These are phyloP conservation scores for Chrysoporthe puriensis DNA, from an alignment of 2,329 filamentous ascomycete species.

Conservation along the genomic window DNA sequence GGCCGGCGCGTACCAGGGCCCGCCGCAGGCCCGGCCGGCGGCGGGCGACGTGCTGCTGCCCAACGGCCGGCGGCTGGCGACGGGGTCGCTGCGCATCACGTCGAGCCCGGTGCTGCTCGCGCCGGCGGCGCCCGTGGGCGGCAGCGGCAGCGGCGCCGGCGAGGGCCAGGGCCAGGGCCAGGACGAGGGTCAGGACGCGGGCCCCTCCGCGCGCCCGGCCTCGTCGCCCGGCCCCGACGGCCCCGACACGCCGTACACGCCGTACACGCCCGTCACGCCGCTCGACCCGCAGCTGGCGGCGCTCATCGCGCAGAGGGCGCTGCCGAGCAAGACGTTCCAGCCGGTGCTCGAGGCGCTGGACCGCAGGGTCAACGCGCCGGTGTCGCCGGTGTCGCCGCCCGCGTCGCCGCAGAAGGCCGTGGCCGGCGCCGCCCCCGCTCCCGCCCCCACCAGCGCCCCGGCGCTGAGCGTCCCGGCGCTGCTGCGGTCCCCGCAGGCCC, in stretches of 20 bases:
- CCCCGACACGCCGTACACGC: constrained; percentile 1
- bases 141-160: no score
- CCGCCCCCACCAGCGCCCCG: no score
- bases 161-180: neutral
- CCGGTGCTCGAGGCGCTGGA: constrained; percentile 14
- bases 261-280: constrained; percentile 22
- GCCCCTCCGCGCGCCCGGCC: neutral
- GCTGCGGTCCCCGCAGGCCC: neutral
- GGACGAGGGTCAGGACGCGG: neutral
- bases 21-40: neutral
- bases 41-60: neutral
- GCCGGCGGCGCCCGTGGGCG: no score
- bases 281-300: constrained; percentile 14
- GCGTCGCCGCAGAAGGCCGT: neutral
- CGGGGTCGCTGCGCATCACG: constrained; percentile 4
- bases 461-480: neutral
- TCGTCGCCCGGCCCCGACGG: constrained; percentile 16
- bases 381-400: constrained; percentile 5
- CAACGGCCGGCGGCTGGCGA: neutral
- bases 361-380: constrained; percentile 12
- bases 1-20: constrained; percentile 2
- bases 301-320: constrained; percentile 18
- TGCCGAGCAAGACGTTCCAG: constrained; percentile 24
- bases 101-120: constrained; percentile 6
- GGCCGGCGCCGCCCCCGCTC: neutral